Base-by-base conservation (phyloP, 208 protist genomes). In the Crithidia expoeki region DNA sequence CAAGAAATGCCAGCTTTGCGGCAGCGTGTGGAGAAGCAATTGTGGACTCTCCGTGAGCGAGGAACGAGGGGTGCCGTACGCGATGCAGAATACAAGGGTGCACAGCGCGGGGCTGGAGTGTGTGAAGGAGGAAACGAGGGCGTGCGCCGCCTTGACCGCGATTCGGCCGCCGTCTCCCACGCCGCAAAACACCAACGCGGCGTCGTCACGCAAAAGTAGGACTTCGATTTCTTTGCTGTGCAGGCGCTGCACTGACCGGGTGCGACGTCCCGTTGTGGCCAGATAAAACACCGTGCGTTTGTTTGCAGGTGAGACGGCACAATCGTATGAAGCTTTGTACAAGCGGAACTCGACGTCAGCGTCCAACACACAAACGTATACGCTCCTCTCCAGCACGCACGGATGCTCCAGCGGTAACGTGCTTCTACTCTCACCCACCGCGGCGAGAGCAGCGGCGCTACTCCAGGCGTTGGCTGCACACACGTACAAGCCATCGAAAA, bases 401-500 rank as follows among this genome's bases (percentile, higher is more conserved):
- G n/a, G 14, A 38, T 68, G 34, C 42, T 55, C 60, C 11, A 36
- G 47, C 38, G 47, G 14, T 2, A 47, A 10, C 2, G n/a, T 51
- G 23, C 34, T 25, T 9, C 68, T 52, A 21, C 51, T 42, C 11
- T 17, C 40, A 23, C 63, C 25, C 27, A 76, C 21, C 10, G 63
- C 53, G 23, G 34, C 23, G 0, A 60, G 14, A 34, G 36, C 55
- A 0, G 17, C 53, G 2, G 47, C 47, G 1, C 12, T 53, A 2
- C 38, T 44, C 16, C 44, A 46, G 30, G 55, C 30, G 27, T 60
- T 33, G 25, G 55, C 59, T 1, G 61, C 34, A 44, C 66, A 77
- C 30, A 92, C 72, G 55, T 86, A 73, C 33, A 92, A 75, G 0
- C 58, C 83, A 57, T 92, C 86, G 70, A 86, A 88, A 25, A 92